These are phyloP conservation scores for Diophrys appendiculata DNA, from an alignment of 73 alveolate species.

Conservation along the genomic window DNA sequence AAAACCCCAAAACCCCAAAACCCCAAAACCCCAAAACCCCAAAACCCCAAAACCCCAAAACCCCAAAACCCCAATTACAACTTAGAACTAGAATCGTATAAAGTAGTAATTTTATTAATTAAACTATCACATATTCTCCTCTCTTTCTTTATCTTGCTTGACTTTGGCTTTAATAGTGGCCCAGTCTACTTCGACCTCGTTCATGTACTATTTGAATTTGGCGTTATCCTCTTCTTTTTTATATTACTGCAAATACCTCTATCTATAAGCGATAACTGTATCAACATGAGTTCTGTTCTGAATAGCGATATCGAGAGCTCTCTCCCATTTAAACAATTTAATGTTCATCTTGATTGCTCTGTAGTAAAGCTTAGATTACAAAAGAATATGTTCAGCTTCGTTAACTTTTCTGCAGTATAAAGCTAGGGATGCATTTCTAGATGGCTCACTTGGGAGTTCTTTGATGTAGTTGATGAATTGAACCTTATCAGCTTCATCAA, in stretches of 20 bases:
- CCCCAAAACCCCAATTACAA: too few species aligned
- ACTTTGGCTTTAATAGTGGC: constrained; percentile 89
- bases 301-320: constrained; percentile 93
- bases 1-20: too few species aligned
- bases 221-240: constrained; percentile 82
- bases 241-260: constrained; percentile 75
- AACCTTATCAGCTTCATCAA: constrained; percentile 99
- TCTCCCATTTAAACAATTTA: constrained; percentile 93
- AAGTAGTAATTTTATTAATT: too few species aligned
- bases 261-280: constrained; percentile 90
- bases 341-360: constrained; percentile 97
- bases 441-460: constrained; percentile 71
- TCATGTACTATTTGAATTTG: constrained; percentile 69
- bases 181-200: constrained; percentile 85
- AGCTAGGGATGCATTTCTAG: constrained; percentile 80
- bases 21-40: too few species aligned
- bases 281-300: constrained; percentile 85
- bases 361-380: constrained; percentile 84
- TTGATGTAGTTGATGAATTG: constrained; percentile 83
- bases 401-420: constrained; percentile 72
- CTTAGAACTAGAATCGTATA: too few species aligned
- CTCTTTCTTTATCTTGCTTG: constrained; percentile 88
- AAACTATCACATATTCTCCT: constrained; percentile 41
- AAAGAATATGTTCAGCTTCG: constrained; percentile 75
- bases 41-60: too few species aligned